phyloP scores from a whole-genome alignment of 177 flowering plant genomes.

The Telopea speciosissima region DNA sequence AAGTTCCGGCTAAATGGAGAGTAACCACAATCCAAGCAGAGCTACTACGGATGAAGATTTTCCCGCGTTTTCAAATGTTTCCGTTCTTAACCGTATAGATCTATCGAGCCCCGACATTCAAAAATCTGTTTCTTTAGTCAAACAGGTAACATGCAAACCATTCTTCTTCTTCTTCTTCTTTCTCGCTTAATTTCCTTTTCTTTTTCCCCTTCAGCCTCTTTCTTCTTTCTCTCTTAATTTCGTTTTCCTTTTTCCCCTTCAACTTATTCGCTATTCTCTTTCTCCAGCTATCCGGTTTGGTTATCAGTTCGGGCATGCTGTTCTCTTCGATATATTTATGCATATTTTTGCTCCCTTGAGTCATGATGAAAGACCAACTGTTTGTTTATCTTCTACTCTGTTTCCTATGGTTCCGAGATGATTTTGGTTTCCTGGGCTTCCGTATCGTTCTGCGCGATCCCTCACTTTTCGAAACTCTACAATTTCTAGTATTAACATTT shows the following conservation, averaged over 20 bases:
- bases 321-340: no score
- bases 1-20: slow-evolving; percentile 15
- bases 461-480: no score
- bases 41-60: slow-evolving; percentile 8
- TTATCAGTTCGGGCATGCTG: no score
- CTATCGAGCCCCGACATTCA: slow-evolving; percentile 42
- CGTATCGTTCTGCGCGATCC: no score
- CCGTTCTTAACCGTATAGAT: slow-evolving; percentile 57
- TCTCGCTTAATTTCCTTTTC: neutral
- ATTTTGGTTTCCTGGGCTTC: no score
- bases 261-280: neutral
- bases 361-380: no score
- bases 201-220: neutral
- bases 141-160: slow-evolving; percentile 39
- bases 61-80: slow-evolving; percentile 16
- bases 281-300: no score
- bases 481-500: no score
- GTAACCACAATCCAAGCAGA: neutral
- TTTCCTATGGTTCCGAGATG: neutral
- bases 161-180: no score
- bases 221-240: neutral
- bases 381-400: neutral
- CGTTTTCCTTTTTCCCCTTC: neutral
- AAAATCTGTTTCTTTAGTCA: slow-evolving; percentile 45
- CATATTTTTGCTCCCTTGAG: no score